Evolutionary conservation across 2,329 filamentous ascomycete species (phyloP), one percentile per base, ranked within the genome.

Genomic region (Hypoxylon sp.): DNA sequence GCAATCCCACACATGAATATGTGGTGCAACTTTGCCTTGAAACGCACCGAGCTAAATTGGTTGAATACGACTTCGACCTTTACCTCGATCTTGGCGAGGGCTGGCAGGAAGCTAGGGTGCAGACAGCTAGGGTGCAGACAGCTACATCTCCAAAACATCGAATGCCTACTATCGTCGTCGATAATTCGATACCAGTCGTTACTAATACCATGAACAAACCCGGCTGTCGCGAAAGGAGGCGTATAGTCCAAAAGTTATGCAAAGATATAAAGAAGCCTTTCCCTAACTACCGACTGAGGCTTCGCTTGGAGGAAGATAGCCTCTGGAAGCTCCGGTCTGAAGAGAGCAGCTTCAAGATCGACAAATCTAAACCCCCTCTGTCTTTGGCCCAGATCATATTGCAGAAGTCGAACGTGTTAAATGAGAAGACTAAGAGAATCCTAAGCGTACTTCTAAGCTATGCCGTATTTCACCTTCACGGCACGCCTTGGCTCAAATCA

Each of bases 21-120:
- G 37, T 16, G 4, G 36, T 38, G 13, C 35, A 38, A 30, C 46
- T 50, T 29, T 50, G 27, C 20, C 37, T 50, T n/a, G 37, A 38
- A 26, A 50, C 46, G 3, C 35, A 50, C 29, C 36, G 46, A n/a
- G 13, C 38, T 3, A 41, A 49, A 35, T 16, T 37, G 11, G 13
- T 27, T 11, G 21, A 35, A 9, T 29, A n/a, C 11, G 45, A 49
- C 30, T 49, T 49, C 11, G 36, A 49, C 29, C 34, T 49, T 4
- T 49, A 42, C 9, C 35, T 41, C 29, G 15, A n/a, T 29, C 20
- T 38, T 27, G 45, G 19, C 5, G 21, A 36, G 19, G 16, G 20
- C 15, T 52, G 41, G 42, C 49, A 52, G 3, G 49, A 52, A 34
- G 36, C 49, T 9, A 35, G 35, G 7, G 29, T 52, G 8, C 42